Conservation (phyloP, 1,139 yeast genomes). For the Suhomyces maxii region DNA sequence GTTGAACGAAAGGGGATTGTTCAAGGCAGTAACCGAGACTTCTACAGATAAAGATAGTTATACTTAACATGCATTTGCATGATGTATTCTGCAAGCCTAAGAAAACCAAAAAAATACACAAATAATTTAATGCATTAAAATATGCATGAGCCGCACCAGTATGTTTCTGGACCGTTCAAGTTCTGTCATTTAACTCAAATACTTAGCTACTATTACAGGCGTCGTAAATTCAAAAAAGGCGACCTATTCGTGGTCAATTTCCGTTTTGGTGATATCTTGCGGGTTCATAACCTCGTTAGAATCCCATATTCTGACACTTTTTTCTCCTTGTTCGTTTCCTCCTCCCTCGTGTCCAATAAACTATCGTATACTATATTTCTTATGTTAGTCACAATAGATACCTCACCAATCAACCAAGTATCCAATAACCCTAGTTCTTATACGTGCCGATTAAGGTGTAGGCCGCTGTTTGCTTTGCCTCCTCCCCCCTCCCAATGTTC, state of each 20-base stretch:
- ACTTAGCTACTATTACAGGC: background rate
- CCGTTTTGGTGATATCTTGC: background rate
- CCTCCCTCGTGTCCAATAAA: too few species aligned
- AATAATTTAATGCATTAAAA: background rate
- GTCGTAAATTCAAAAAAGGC: background rate
- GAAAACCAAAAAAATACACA: background rate
- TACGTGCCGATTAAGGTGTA: too few species aligned
- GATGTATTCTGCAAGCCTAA: background rate
- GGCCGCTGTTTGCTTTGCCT: background rate
- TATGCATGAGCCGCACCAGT: background rate
- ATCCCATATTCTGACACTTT: background rate
- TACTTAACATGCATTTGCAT: conserved; percentile 1
- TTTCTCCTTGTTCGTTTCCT: too few species aligned
- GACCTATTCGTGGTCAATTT: background rate
- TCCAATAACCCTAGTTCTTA: too few species aligned
- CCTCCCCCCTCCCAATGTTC: background rate
- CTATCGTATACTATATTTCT: too few species aligned
- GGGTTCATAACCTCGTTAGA: background rate
- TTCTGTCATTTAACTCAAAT: background rate
- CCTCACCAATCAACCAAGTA: too few species aligned
- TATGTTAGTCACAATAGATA: too few species aligned
- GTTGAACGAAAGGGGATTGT: conserved; percentile 3
- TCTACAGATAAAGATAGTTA: conserved; percentile 4
- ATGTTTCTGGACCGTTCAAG: conserved; percentile 3
- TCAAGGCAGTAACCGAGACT: conserved; percentile 5